Percentiles rank a stretch among this genome's conserved stretches.
Conservation (phyloP, 176 grass and related monocot species). For the Eragrostis nindensis region DNA sequence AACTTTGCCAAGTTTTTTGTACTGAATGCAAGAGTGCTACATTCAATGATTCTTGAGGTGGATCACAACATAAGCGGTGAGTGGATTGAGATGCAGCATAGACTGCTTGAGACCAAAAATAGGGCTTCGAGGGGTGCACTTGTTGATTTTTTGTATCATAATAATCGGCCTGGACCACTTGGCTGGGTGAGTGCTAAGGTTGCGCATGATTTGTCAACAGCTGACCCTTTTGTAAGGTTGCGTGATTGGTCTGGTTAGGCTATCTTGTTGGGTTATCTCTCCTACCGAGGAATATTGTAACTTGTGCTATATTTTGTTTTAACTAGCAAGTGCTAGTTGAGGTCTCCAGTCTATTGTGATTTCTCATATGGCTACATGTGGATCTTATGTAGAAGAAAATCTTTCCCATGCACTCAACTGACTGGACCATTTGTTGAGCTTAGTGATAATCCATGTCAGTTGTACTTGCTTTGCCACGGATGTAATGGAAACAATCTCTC, state of each 20-base stretch:
- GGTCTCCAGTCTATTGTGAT: too few species aligned
- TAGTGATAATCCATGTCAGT: too few species aligned
- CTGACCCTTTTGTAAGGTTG: neutral
- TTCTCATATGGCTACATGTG: too few species aligned
- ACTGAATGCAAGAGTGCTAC: neutral
- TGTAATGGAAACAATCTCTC: too few species aligned
- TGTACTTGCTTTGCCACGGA: too few species aligned
- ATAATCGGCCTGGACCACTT: neutral
- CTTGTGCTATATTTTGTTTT: too few species aligned
- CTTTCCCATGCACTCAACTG: too few species aligned
- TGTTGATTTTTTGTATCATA: neutral
- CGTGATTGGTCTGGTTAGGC: neutral
- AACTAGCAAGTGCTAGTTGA: too few species aligned
- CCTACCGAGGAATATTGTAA: too few species aligned
- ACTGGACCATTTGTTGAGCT: too few species aligned
- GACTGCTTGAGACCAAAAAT: neutral
- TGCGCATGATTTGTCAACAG: slow-evolving; percentile 3
- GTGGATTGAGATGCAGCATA: neutral
- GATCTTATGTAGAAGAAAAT: neutral
- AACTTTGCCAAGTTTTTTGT: slow-evolving; percentile 22
- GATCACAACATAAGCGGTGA: too few species aligned
- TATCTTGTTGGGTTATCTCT: too few species aligned
- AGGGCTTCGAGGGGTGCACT: neutral
- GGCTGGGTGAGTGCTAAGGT: neutral
- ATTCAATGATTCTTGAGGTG: neutral